Conservation (phyloP, 805 yeast genomes). For the Kregervanrija pseudodelftensis region DNA sequence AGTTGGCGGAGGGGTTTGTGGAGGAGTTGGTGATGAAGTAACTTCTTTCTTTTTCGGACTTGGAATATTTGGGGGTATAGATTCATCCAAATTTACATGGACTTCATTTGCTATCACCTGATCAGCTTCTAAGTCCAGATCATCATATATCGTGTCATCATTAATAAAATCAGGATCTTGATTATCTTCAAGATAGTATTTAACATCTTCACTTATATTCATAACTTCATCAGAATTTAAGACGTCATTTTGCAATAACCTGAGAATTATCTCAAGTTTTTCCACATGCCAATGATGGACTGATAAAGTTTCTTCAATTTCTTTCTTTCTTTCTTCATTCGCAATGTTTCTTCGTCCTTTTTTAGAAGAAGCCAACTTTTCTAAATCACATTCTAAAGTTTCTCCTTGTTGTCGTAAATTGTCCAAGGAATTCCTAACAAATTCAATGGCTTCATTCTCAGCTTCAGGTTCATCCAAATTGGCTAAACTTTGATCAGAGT, state of each 20-base stretch:
- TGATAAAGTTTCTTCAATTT: slow-evolving; percentile 58
- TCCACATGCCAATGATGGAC: slow-evolving; percentile 75
- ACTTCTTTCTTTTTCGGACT: background rate
- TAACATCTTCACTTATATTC: slow-evolving; percentile 80
- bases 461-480: slow-evolving; percentile 54
- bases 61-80: slow-evolving; percentile 1
- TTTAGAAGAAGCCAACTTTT: slow-evolving; percentile 38
- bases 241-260: slow-evolving; percentile 70
- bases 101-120: slow-evolving; percentile 26
- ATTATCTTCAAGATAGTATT: slow-evolving; percentile 87
- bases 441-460: slow-evolving; percentile 63
- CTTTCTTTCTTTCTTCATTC: slow-evolving; percentile 45
- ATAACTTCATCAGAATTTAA: slow-evolving; percentile 71
- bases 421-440: slow-evolving; percentile 64
- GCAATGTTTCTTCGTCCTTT: slow-evolving; percentile 41
- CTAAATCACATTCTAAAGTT: slow-evolving; percentile 64
- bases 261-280: slow-evolving; percentile 68
- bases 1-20: slow-evolving; percentile 1
- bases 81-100: slow-evolving; percentile 16
- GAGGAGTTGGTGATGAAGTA: slow-evolving; percentile 1
- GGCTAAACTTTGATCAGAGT: slow-evolving; percentile 50
- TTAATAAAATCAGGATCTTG: slow-evolving; percentile 91
- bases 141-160: slow-evolving; percentile 91
- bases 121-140: slow-evolving; percentile 58
- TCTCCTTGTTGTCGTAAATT: slow-evolving; percentile 79